phyloP scores from a whole-genome alignment of 78 protist species.

The Isochrysis galbana region DNA sequence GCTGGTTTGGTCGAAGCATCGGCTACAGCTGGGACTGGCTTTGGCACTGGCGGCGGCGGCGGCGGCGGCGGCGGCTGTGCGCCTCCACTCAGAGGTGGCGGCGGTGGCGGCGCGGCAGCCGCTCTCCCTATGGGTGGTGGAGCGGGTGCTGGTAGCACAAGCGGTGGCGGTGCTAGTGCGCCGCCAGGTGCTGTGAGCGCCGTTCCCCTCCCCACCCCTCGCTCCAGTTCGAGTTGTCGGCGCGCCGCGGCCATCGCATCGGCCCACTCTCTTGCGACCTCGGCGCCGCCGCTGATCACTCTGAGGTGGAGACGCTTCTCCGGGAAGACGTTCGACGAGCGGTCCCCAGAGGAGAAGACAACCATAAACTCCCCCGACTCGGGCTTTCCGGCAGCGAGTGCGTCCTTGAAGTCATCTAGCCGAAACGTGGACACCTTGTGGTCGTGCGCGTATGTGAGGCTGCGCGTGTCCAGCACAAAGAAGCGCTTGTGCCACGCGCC shows the following conservation, averaged over 20 bases:
- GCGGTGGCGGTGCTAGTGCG: neutral
- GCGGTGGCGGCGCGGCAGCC: neutral
- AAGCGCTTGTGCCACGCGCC: conserved; percentile 12
- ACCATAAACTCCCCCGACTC: neutral
- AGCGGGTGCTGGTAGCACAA: neutral
- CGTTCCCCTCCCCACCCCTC: neutral
- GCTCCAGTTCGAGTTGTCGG: neutral
- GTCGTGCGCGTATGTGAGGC: neutral
- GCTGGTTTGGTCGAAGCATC: neutral
- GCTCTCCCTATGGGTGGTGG: neutral
- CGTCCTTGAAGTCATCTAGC: neutral
- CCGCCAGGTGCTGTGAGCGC: neutral
- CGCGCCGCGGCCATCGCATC: neutral
- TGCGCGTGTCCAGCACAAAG: neutral
- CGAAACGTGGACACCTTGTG: neutral
- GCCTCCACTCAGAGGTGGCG: neutral
- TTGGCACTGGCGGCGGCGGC: neutral
- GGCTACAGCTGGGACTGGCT: neutral
- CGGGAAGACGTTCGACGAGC: neutral
- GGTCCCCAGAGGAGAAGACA: neutral
- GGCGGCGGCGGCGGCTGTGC: neutral
- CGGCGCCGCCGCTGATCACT: neutral
- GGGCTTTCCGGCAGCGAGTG: neutral
- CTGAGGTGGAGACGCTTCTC: neutral
- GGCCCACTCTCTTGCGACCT: neutral